phyloP scores from a whole-genome alignment of 768 basidiomycete species.

The Boletus edulis region DNA sequence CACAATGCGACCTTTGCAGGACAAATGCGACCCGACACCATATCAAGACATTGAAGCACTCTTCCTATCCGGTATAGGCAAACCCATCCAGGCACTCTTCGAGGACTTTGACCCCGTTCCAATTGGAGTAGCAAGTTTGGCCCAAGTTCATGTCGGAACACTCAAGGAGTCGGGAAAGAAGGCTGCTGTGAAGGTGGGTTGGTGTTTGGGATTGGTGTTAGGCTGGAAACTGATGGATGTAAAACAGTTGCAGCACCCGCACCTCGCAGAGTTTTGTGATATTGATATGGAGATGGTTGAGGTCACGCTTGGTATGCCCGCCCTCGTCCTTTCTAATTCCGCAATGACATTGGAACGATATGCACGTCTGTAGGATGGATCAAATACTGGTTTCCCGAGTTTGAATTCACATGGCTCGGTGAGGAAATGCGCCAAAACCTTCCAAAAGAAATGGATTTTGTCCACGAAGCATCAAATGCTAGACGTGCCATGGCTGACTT shows the following conservation, averaged over 20 bases:
- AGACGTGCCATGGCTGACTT: slow-evolving; percentile 72
- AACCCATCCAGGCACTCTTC: slow-evolving; percentile 70
- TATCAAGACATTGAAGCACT: slow-evolving; percentile 74
- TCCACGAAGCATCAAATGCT: slow-evolving; percentile 86
- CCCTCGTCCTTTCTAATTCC: neutral
- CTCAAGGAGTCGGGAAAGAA: slow-evolving; percentile 66
- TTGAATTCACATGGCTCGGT: slow-evolving; percentile 90
- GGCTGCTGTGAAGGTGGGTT: slow-evolving; percentile 82
- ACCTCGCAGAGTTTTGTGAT: slow-evolving; percentile 85
- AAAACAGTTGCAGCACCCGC: slow-evolving; percentile 82
- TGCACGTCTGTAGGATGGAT: slow-evolving; percentile 58
- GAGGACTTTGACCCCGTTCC: slow-evolving; percentile 83
- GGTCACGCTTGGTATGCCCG: slow-evolving; percentile 55
- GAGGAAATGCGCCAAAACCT: slow-evolving; percentile 94
- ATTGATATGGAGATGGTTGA: slow-evolving; percentile 90
- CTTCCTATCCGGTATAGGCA: slow-evolving; percentile 77
- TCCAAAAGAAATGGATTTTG: slow-evolving; percentile 94
- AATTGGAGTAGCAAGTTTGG: slow-evolving; percentile 93
- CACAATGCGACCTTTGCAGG: slow-evolving; percentile 69
- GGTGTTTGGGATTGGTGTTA: neutral
- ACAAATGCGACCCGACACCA: slow-evolving; percentile 89
- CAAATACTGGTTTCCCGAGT: slow-evolving; percentile 92
- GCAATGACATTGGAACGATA: neutral
- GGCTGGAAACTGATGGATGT: slow-evolving; percentile 3
- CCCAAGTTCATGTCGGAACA: slow-evolving; percentile 88